These are phyloP conservation scores for Simmondsia chinensis DNA, from an alignment of 148 eudicot species.

Conservation along the genomic window DNA sequence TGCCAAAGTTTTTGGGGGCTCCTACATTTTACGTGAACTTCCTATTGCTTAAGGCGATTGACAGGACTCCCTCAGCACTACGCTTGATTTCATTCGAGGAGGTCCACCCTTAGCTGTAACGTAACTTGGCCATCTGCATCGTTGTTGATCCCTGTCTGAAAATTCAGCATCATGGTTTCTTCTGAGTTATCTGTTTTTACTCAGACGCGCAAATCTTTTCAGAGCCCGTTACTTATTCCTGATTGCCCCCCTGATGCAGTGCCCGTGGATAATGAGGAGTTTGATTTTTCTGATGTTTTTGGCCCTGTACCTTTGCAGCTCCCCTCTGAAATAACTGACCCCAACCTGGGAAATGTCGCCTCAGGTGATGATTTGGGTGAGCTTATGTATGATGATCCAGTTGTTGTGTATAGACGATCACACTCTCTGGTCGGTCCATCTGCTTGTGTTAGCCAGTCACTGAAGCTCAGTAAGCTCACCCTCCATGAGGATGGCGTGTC, in stretches of 20 bases:
- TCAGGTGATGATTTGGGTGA: slow-evolving; percentile 31
- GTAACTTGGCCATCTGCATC: slow-evolving; percentile 28
- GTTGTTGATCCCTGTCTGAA: slow-evolving; percentile 7
- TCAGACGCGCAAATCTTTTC: slow-evolving; percentile 30
- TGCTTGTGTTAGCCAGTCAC: slow-evolving; percentile 39
- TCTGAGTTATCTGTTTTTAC: slow-evolving; percentile 38
- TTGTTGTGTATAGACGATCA: slow-evolving; percentile 50
- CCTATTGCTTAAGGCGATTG: slow-evolving; percentile 46
- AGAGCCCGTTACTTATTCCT: slow-evolving; percentile 27
- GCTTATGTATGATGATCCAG: slow-evolving; percentile 52
- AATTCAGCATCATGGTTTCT: slow-evolving; percentile 54
- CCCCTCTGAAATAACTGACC: slow-evolving; percentile 32
- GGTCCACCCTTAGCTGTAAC: slow-evolving; percentile 21
- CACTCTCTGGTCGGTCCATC: slow-evolving; percentile 93
- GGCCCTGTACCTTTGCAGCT: slow-evolving; percentile 51
- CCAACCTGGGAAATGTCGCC: slow-evolving; percentile 19
- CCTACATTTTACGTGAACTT: slow-evolving; percentile 35
- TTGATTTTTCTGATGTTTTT: slow-evolving; percentile 78
- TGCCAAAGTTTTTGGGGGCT: slow-evolving; percentile 48
- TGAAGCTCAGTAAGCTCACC: slow-evolving; percentile 54
- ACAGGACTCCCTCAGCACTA: slow-evolving; percentile 34
- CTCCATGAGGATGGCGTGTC: slow-evolving; percentile 40
- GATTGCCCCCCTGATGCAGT: slow-evolving; percentile 39
- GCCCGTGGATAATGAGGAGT: slow-evolving; percentile 41
- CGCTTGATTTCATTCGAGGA: slow-evolving; percentile 20